Evolutionary conservation across 305 asterid species (phyloP), one percentile per base, ranked within the genome.

Genomic region (Rubia peregrina): DNA sequence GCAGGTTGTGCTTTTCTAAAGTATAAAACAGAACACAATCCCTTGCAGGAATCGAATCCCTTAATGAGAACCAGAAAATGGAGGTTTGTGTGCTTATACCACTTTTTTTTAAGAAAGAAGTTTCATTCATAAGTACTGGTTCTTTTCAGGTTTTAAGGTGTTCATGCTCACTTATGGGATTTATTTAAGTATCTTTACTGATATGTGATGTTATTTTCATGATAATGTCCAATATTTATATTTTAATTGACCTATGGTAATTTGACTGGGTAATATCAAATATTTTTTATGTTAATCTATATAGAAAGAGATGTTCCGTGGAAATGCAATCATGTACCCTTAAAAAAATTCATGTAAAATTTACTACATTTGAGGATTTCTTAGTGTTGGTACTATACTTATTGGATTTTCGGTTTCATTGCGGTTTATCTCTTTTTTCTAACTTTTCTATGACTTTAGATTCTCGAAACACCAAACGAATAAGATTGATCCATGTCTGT

Each of bases 1-100:
- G 69, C 73, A 93, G 98, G 96, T 70, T 91, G 94, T 83, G 98
- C 98, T 74, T 91, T 93, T 80, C 71, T 93, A 69, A 93, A 93
- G 82, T 93, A 83, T 76, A 96, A 88, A 82, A 87, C 88, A 36
- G 89, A 83, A 77, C 88, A 74, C 92, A 93, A 83, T 92, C 96
- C 30, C 78, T 85, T 72, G 89, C 89, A 60, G 94, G 96, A 68
- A 89, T 93, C 64, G 95, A 93, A 71, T 89, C 90, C 74, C 95
- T 93, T 71, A 89, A 86, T 36, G 81, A 78, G 73, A 78, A 74
- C 61, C 71, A 78, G 51, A 78, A 74, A 68, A 74, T 78, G 81
- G 81, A 78, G 81, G 81, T 74, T 63, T 48, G 78, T 41, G 13
- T 41, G 33, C 44, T 57, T 60, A 46, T 60, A 46, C 55, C 43